Evolutionary conservation across 2,329 filamentous ascomycete genomes (phyloP), one percentile per base, ranked within the genome.

Genomic region (Onygena corvina): DNA sequence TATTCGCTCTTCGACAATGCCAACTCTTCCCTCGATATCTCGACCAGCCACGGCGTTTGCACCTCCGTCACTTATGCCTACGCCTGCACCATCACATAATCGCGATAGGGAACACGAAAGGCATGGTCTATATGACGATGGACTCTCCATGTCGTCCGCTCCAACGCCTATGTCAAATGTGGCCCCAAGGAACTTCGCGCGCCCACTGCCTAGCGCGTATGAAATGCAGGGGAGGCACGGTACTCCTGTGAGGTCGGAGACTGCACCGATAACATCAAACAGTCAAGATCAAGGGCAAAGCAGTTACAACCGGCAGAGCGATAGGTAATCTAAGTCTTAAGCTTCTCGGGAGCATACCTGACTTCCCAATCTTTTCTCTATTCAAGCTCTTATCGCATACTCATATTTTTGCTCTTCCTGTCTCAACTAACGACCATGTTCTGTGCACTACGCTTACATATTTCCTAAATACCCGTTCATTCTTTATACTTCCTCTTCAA

Each of bases 181-280:
- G 4, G 40, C 49, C 3, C 49, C 52, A n/a, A 47, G 52, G 23
- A 53, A 53, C 31, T 51, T 50, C 23, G 29, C 40, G 23, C 52
- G 47, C 4, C 52, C 52, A 20, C 20, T 21, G 3, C 21, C 23
- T 9, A 16, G 33, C n/a, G 20, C 47, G 4, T 21, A 47, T 20
- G 14, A 29, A 7, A 20, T 11, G 9, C 42, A 5, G 20, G 21
- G 29, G 16, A 34, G 45, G 9, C 21, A 35, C 14, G 21, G 21
- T 21, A 12, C 47, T 16, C 44, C 51, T 11, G 45, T 27, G 14
- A 38, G 49, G 11, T 34, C 21, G 3, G 52, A 50, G 12, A 51
- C 50, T 2, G 52, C 52, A 8, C 52, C 52, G 1, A 34, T 48
- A 14, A 42, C 36, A 9, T 40, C 36, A 0, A 18, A 40, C 7